Conservation (phyloP, 2,329 filamentous ascomycete genomes). For the Tolypocladium ophioglossoides region DNA sequence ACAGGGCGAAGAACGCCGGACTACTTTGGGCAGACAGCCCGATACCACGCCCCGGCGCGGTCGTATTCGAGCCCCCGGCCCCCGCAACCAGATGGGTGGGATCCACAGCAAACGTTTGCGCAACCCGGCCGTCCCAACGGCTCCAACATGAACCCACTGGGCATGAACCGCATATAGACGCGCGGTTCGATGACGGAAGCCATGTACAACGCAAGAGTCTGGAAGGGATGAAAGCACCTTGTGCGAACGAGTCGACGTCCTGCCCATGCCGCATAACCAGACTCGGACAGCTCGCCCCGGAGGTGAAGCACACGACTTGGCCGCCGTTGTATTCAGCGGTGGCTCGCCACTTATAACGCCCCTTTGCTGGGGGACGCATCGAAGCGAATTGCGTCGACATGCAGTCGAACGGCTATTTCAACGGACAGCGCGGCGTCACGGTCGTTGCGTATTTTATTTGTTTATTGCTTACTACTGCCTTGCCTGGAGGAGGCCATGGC, state of each 20-base stretch:
- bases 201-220: background rate
- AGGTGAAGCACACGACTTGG: background rate
- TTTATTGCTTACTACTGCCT: background rate
- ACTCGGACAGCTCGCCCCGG: background rate
- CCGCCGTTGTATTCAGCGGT: background rate
- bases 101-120: slow-evolving; percentile 29
- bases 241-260: background rate
- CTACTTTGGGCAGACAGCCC: slow-evolving; percentile 43
- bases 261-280: background rate
- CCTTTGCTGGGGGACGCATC: background rate
- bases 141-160: slow-evolving; percentile 40
- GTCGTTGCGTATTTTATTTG: slow-evolving; percentile 1
- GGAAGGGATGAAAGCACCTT: background rate
- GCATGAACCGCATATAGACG: slow-evolving; percentile 42
- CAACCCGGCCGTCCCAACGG: slow-evolving; percentile 14
- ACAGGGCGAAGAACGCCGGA: slow-evolving; percentile 38
- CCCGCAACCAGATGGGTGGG: slow-evolving; percentile 31
- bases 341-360: slow-evolving; percentile 1
- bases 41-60: slow-evolving; percentile 41
- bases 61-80: slow-evolving; percentile 47
- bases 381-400: background rate
- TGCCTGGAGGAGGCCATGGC: background rate
- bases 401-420: slow-evolving; percentile 1
- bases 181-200: background rate
- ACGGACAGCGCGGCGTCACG: slow-evolving; percentile 10